phyloP scores from a whole-genome alignment of 148 eudicot species.

The Fagopyrum tataricum region DNA sequence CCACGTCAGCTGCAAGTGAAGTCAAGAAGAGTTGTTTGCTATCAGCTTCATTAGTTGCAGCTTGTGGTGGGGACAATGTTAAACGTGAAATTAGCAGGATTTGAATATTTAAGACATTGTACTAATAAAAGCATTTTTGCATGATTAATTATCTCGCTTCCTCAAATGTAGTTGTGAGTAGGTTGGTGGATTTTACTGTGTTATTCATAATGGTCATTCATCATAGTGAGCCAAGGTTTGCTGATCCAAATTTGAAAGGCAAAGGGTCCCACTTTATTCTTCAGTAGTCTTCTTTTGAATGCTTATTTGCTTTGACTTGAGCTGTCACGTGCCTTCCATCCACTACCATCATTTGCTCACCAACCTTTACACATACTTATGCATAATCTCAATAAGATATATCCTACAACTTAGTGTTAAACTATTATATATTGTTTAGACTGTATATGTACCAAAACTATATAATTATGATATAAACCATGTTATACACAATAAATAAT shows the following conservation, averaged over 20 bases:
- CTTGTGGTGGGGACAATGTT: slow-evolving; percentile 13
- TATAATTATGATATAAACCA: too few species aligned
- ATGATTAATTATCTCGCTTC: slow-evolving; percentile 3
- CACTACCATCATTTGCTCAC: slow-evolving; percentile 5
- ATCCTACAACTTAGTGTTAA: background rate
- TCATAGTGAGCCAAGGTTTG: background rate
- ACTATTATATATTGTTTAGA: background rate
- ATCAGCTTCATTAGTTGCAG: slow-evolving; percentile 20
- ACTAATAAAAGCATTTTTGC: background rate
- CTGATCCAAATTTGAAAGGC: background rate
- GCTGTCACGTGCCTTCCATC: slow-evolving; percentile 8
- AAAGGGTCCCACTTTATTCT: background rate
- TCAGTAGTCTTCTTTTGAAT: slow-evolving; percentile 11
- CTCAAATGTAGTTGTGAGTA: background rate
- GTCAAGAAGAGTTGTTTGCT: slow-evolving; percentile 21
- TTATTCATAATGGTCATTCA: slow-evolving; percentile 4
- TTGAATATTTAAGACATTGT: background rate
- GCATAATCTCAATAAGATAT: background rate
- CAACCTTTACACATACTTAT: background rate
- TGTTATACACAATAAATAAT: background rate
- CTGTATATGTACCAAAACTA: background rate
- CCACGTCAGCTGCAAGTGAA: slow-evolving; percentile 3
- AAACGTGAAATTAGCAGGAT: slow-evolving; percentile 22
- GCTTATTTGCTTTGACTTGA: slow-evolving; percentile 8
- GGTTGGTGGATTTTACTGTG: background rate